Evolutionary conservation across 2,329 filamentous ascomycete species (phyloP).

Genomic region (Calycina herbarum): DNA sequence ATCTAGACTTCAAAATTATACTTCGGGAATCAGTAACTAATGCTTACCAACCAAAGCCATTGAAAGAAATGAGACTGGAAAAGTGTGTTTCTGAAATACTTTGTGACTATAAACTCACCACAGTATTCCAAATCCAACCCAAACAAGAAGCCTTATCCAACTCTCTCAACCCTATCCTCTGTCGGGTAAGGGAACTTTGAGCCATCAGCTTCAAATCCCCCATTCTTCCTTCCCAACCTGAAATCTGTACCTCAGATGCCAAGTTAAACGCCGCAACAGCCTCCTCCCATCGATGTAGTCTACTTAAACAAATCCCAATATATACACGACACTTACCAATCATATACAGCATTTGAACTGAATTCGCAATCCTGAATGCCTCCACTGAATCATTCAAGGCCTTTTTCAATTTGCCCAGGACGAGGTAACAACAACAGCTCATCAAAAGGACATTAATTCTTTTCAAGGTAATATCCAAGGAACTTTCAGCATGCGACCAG

Average conservation of each 20-base stretch:
- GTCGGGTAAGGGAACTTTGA: neutral
- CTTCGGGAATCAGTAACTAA: too few species aligned
- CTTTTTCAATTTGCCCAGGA: neutral
- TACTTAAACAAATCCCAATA: neutral
- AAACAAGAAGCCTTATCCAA: neutral
- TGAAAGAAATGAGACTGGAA: neutral
- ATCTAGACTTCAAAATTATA: too few species aligned
- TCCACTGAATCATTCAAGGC: neutral
- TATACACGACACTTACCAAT: neutral
- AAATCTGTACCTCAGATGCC: neutral
- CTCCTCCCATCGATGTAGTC: neutral
- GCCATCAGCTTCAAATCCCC: neutral
- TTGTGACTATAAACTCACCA: neutral
- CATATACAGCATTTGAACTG: neutral
- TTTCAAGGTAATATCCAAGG: neutral
- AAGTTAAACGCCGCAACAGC: neutral
- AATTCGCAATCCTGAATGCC: neutral
- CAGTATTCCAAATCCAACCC: neutral
- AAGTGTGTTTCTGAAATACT: neutral
- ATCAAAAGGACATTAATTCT: neutral
- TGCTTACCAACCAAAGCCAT: neutral
- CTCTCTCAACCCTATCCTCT: neutral
- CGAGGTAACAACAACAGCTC: neutral
- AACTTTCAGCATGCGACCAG: neutral
- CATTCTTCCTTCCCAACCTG: neutral